phyloP scores from a whole-genome alignment of 768 basidiomycete species.

The Clitopilus hobsonii region DNA sequence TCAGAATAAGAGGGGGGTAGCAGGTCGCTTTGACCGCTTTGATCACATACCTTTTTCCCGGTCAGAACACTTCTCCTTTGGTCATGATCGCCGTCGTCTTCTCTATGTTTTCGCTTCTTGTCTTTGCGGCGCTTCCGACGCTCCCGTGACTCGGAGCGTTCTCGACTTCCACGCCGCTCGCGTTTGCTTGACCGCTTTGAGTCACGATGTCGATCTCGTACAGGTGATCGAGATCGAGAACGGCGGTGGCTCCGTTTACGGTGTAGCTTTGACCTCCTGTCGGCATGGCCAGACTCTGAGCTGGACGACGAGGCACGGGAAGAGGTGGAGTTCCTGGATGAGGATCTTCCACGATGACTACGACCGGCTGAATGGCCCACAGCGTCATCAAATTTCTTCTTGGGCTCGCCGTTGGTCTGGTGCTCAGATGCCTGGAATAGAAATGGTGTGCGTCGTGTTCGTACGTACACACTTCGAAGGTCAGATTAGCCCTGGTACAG shows the following conservation, averaged over 20 bases:
- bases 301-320: constrained; percentile 6
- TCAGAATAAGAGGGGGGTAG: neutral
- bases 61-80: constrained; percentile 17
- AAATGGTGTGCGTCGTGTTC: neutral
- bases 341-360: constrained; percentile 1
- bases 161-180: neutral
- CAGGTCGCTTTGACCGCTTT: neutral
- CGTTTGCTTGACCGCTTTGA: neutral
- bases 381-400: constrained; percentile 6
- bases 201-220: constrained; percentile 2
- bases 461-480: neutral
- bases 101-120: constrained; percentile 8
- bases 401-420: neutral
- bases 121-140: constrained; percentile 1
- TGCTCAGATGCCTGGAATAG: neutral
- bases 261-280: constrained; percentile 1
- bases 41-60: constrained; percentile 14
- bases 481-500: neutral
- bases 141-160: constrained; percentile 2
- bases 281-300: constrained; percentile 3
- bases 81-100: constrained; percentile 10
- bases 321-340: constrained; percentile 1
- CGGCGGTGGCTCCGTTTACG: constrained; percentile 7
- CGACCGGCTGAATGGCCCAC: too few species aligned
- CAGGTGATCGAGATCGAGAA: constrained; percentile 8